These are phyloP conservation scores for Pleodorina starrii DNA, from an alignment of 139 green algal genomes.

Conservation along the genomic window DNA sequence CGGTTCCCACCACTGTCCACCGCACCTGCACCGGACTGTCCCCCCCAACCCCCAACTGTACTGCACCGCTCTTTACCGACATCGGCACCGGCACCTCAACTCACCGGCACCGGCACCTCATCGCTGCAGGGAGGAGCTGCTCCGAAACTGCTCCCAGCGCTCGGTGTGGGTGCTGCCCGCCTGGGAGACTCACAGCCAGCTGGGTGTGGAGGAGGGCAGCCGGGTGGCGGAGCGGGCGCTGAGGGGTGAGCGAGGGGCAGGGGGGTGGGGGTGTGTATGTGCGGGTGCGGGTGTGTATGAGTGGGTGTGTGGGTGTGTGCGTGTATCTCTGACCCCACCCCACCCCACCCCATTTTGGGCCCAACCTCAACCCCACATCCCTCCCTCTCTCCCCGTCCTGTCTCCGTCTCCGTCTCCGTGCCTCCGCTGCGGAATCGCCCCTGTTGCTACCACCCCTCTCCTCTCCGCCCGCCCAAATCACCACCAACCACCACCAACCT, in stretches of 20 bases:
- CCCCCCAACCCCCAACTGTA: too few species aligned
- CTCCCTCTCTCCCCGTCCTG: not conserved
- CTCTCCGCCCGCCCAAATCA: too few species aligned
- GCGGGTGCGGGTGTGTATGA: not conserved
- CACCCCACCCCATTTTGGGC: not conserved
- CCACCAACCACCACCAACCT: too few species aligned
- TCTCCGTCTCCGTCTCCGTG: too few species aligned
- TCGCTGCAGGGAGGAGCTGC: not conserved
- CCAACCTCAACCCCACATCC: not conserved
- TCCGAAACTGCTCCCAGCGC: slow-evolving; percentile 4
- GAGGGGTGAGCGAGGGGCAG: not conserved
- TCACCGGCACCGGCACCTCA: not conserved
- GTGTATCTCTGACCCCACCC: not conserved
- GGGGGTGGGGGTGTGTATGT: not conserved
- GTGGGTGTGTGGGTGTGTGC: too few species aligned
- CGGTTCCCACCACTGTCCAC: too few species aligned
- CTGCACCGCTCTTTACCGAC: too few species aligned
- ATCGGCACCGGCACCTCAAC: too few species aligned
- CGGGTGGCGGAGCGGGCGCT: slow-evolving; percentile 30
- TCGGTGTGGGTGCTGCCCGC: slow-evolving; percentile 66
- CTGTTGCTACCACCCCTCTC: too few species aligned
- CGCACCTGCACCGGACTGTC: too few species aligned
- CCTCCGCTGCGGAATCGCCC: too few species aligned
- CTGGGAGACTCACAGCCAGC: slow-evolving; percentile 62
- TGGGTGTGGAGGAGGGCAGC: slow-evolving; percentile 28